Conservation (phyloP, 306 rosid genomes). For the Rubus parviflorus region DNA sequence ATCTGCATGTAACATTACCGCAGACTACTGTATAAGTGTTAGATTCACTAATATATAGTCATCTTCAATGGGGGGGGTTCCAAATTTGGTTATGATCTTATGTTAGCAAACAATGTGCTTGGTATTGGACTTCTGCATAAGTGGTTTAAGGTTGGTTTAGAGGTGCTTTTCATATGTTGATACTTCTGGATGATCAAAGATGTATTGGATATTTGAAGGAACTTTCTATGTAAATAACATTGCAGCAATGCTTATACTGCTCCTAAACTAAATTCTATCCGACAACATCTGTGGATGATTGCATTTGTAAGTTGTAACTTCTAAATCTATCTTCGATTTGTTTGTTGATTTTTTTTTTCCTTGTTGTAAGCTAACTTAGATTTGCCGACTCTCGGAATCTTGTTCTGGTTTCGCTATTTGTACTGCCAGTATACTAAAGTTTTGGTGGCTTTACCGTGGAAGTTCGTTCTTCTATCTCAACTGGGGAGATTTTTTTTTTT, state of each 20-base stretch:
- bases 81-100: not conserved
- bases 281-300: not conserved
- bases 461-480: too few species aligned
- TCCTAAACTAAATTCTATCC: not conserved
- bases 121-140: not conserved
- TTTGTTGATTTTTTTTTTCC: too few species aligned
- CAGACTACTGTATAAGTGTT: not conserved
- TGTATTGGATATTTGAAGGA: not conserved
- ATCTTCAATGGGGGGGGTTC: not conserved
- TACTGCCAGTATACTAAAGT: too few species aligned
- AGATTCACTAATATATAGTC: not conserved
- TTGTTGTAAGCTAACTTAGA: too few species aligned
- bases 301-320: not conserved
- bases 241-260: not conserved
- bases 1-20: conserved; percentile 4
- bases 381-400: too few species aligned
- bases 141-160: not conserved
- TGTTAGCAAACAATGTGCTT: not conserved
- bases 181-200: not conserved
- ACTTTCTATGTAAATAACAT: not conserved
- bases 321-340: too few species aligned
- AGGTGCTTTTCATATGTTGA: not conserved
- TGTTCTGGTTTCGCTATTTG: too few species aligned
- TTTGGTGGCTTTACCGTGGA: too few species aligned
- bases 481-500: too few species aligned